Evolutionary conservation across 768 basidiomycete species (phyloP).

Genomic region (Inosperma sp.): DNA sequence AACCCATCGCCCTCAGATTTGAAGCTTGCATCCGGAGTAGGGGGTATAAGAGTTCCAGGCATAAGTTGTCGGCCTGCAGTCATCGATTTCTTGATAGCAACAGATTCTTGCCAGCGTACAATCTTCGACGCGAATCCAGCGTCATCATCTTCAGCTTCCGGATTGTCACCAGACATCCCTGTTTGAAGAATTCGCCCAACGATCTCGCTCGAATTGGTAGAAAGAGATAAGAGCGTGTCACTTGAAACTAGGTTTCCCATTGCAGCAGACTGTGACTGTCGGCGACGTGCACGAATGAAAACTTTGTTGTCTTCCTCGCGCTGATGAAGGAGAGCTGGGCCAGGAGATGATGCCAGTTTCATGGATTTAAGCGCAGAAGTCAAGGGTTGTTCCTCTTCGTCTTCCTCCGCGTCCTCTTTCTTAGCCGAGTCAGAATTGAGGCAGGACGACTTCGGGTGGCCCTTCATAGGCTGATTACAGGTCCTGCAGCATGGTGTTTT

Average conservation of each 20-base stretch:
- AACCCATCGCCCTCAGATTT: background rate
- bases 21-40: conserved; percentile 29
- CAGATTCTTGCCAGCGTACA: conserved; percentile 33
- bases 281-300: conserved; percentile 30
- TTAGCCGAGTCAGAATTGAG: conserved; percentile 37
- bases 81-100: conserved; percentile 17
- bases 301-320: conserved; percentile 33
- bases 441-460: conserved; percentile 63
- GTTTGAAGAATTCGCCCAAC: conserved; percentile 44
- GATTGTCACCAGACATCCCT: conserved; percentile 34
- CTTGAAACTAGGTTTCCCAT: conserved; percentile 30
- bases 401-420: conserved; percentile 12
- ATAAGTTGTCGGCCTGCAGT: conserved; percentile 38
- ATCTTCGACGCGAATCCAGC: conserved; percentile 26
- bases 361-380: conserved; percentile 45
- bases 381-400: conserved; percentile 24
- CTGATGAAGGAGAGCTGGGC: conserved; percentile 13
- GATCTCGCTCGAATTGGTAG: conserved; percentile 42
- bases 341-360: conserved; percentile 37
- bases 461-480: conserved; percentile 35
- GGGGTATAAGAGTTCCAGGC: conserved; percentile 54
- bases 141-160: conserved; percentile 26
- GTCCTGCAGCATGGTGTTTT: conserved; percentile 12
- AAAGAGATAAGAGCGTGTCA: conserved; percentile 49
- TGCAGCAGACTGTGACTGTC: conserved; percentile 24